Conservation (phyloP, 306 rosid genomes). For the Sesbania bispinosa region DNA sequence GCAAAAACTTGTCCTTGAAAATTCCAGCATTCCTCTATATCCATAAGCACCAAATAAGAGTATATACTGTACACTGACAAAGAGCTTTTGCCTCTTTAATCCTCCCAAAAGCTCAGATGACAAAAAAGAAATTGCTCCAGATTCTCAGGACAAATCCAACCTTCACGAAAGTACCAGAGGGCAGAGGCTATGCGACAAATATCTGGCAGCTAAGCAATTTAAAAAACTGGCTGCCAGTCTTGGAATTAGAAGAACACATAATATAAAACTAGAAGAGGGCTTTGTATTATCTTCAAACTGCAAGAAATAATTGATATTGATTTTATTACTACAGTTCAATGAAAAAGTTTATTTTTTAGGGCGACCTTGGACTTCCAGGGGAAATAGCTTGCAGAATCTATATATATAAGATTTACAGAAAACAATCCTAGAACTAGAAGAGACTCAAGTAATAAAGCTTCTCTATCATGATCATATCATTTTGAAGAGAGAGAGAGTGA, state of each 20-base stretch:
- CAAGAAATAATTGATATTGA: neutral
- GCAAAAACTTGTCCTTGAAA: neutral
- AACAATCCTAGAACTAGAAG: neutral
- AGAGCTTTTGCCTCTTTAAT: no score
- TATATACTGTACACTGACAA: no score
- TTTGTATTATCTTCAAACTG: neutral
- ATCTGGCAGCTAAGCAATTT: neutral
- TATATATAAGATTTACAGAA: neutral
- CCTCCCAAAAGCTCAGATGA: neutral
- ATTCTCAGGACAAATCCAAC: neutral
- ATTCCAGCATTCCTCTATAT: neutral
- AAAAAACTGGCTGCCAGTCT: neutral
- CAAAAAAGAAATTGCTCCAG: neutral
- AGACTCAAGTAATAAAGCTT: neutral
- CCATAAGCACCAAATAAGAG: no score
- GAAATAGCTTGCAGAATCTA: neutral
- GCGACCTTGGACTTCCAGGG: no score
- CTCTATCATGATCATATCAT: neutral
- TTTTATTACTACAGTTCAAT: no score
- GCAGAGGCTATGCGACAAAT: neutral
- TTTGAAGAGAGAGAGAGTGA: neutral
- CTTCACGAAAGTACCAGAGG: neutral
- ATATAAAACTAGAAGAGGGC: neutral
- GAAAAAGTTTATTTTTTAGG: no score
- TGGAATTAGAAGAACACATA: neutral